Conservation (phyloP, 495 filamentous ascomycete genomes). For the Aspergillus avenaceus region DNA sequence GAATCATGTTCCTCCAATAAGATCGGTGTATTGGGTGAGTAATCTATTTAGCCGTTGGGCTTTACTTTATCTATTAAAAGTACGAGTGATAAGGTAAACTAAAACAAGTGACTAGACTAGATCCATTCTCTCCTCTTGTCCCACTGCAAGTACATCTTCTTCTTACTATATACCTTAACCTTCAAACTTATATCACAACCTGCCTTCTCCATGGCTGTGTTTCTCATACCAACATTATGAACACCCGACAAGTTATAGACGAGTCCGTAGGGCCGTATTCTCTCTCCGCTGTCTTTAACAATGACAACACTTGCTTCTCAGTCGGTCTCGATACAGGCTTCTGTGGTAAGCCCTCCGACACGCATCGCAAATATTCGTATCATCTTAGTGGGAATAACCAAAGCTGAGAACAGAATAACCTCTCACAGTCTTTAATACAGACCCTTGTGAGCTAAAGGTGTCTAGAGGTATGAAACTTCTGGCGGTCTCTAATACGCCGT, state of each 20-base stretch:
- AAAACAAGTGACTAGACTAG: no score
- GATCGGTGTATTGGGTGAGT: no score
- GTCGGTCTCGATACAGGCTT: slow-evolving; percentile 86
- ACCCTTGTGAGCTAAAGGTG: slow-evolving; percentile 70
- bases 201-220: slow-evolving; percentile 3
- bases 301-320: slow-evolving; percentile 81
- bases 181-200: no score
- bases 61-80: no score
- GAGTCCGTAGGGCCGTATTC: slow-evolving; percentile 68
- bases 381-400: slow-evolving; percentile 4
- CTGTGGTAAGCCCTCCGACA: slow-evolving; percentile 57
- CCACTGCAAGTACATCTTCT: no score
- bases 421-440: slow-evolving; percentile 66
- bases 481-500: background rate
- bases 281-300: slow-evolving; percentile 82
- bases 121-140: no score
- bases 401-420: slow-evolving; percentile 8
- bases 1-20: background rate
- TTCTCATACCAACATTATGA: slow-evolving; percentile 55
- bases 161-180: no score
- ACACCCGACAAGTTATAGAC: slow-evolving; percentile 84
- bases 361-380: background rate
- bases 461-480: slow-evolving; percentile 48
- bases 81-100: no score
- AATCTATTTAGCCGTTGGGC: no score